Evolutionary conservation across 1,284 basidiomycete species (phyloP).

Genomic region (Ustilago loliicola): DNA sequence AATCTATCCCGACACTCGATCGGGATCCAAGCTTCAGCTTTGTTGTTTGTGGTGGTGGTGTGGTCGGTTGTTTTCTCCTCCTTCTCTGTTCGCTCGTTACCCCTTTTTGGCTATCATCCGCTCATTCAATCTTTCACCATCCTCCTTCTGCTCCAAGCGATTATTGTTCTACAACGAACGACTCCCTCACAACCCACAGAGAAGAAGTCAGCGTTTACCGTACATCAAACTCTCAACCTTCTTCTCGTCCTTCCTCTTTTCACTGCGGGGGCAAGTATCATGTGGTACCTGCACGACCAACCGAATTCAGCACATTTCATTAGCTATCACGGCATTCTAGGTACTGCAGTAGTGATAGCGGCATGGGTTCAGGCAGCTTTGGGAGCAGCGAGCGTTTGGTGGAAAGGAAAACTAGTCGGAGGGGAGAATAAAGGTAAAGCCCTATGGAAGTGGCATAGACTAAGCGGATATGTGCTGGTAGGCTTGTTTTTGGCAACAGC

Average conservation of each 20-base stretch:
- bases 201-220: constrained; percentile 42
- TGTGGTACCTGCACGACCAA: constrained; percentile 63
- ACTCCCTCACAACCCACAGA: constrained; percentile 11
- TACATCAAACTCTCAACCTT: constrained; percentile 54
- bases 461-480: constrained; percentile 55
- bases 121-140: constrained; percentile 56
- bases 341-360: constrained; percentile 33
- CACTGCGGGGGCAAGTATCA: constrained; percentile 58
- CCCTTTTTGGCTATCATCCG: constrained; percentile 63
- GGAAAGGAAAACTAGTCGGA: constrained; percentile 47
- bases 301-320: constrained; percentile 51
- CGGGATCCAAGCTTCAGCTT: constrained; percentile 25
- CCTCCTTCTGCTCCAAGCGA: constrained; percentile 51
- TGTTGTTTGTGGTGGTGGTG: constrained; percentile 53
- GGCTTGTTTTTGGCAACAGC: constrained; percentile 47
- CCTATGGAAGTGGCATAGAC: constrained; percentile 55
- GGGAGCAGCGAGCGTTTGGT: constrained; percentile 60
- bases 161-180: constrained; percentile 59
- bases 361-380: constrained; percentile 59
- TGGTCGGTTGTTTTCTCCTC: constrained; percentile 48
- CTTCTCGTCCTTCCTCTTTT: constrained; percentile 53
- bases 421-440: constrained; percentile 46
- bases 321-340: constrained; percentile 58
- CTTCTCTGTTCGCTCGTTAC: constrained; percentile 33
- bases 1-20: constrained; percentile 20